Conservation (phyloP, 2,329 filamentous ascomycete genomes). For the Shiraia sp. region DNA sequence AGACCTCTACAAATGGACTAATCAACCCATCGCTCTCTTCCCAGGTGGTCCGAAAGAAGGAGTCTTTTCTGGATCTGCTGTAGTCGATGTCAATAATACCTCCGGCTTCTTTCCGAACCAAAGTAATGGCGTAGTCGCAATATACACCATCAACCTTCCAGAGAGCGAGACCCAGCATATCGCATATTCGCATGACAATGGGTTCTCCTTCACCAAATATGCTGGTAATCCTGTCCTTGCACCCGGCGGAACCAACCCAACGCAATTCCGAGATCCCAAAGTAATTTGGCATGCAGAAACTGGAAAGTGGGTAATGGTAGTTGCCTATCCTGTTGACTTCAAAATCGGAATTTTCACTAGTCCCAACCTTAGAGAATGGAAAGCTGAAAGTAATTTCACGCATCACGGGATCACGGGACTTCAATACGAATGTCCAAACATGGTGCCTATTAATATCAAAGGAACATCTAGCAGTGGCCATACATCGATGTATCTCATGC, state of each 20-base stretch:
- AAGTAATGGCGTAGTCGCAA: slow-evolving; percentile 65
- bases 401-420: slow-evolving; percentile 56
- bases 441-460: slow-evolving; percentile 59
- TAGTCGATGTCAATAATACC: slow-evolving; percentile 66
- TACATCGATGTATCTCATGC: slow-evolving; percentile 50
- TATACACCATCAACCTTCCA: slow-evolving; percentile 55
- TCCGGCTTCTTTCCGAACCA: slow-evolving; percentile 67
- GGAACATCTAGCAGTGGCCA: slow-evolving; percentile 28
- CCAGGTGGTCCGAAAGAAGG: slow-evolving; percentile 59
- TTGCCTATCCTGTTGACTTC: slow-evolving; percentile 61
- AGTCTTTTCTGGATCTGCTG: slow-evolving; percentile 59
- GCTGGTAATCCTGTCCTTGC: slow-evolving; percentile 63
- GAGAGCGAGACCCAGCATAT: slow-evolving; percentile 61
- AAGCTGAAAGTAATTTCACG: slow-evolving; percentile 61
- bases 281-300: slow-evolving; percentile 59
- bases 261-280: slow-evolving; percentile 68
- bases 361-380: slow-evolving; percentile 63
- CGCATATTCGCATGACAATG: slow-evolving; percentile 64
- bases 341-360: slow-evolving; percentile 65
- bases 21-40: slow-evolving; percentile 66
- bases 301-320: slow-evolving; percentile 60
- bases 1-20: slow-evolving; percentile 67
- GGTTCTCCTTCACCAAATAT: slow-evolving; percentile 65
- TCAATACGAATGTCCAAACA: slow-evolving; percentile 67
- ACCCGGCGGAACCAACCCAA: slow-evolving; percentile 48